These are phyloP conservation scores for Nakazawaea laoshanensis DNA, from an alignment of 805 yeast species.

Conservation along the genomic window DNA sequence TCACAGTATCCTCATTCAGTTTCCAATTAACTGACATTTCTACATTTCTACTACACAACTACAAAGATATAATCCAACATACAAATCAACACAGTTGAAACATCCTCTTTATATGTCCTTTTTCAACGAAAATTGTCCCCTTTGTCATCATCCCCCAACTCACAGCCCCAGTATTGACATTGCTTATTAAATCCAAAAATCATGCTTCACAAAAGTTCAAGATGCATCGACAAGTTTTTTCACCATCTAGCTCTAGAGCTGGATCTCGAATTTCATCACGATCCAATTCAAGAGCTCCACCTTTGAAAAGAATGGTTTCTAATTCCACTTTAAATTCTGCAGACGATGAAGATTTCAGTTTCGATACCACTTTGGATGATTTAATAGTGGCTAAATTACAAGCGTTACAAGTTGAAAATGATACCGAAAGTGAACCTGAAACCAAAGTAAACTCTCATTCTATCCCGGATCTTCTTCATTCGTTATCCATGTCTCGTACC, in stretches of 20 bases:
- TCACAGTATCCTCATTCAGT: too few species aligned
- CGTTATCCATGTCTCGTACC: slow-evolving; percentile 31
- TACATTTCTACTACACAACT: too few species aligned
- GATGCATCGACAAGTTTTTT: slow-evolving; percentile 7
- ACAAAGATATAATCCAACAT: too few species aligned
- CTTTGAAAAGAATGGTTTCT: slow-evolving; percentile 11
- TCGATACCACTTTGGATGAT: slow-evolving; percentile 16
- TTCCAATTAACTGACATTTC: too few species aligned
- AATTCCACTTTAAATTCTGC: slow-evolving; percentile 14
- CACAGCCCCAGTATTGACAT: too few species aligned
- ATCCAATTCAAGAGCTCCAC: slow-evolving; percentile 16
- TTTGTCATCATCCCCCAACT: too few species aligned
- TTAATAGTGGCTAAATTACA: slow-evolving; percentile 12
- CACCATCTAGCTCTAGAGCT: slow-evolving; percentile 9
- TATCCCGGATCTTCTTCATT: slow-evolving; percentile 34
- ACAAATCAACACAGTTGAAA: too few species aligned
- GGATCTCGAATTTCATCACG: slow-evolving; percentile 11
- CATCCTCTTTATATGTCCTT: too few species aligned
- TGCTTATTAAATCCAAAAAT: too few species aligned
- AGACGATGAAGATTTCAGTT: slow-evolving; percentile 14
- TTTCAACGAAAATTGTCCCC: too few species aligned
- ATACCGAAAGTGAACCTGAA: slow-evolving; percentile 11
- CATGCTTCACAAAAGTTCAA: slow-evolving; percentile 10
- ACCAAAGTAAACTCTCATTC: slow-evolving; percentile 21
- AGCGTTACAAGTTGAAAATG: background rate